Evolutionary conservation across 1,139 yeast species (phyloP), one percentile per base, ranked within the genome.

Genomic region (Hansenula anomala): DNA sequence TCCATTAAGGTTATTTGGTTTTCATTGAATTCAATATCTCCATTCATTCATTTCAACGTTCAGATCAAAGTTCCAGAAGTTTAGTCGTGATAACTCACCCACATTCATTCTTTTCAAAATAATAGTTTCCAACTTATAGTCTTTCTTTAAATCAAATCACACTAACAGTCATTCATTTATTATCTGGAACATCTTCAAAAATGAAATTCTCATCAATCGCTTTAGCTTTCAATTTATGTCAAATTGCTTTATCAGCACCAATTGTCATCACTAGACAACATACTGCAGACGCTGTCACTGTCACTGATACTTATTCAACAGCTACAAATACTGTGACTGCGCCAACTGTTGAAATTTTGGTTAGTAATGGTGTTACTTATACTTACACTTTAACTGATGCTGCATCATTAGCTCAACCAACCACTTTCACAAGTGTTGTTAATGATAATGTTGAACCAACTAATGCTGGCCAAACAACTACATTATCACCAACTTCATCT

Each of bases 331-430:
- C 84, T 10, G 65, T 75, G 23, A 67, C 73, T 43, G 75, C 82
- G 41, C 87, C 89, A 37, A 78, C 87, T n/a, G 88, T 82, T 25
- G 77, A 80, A 55, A 66, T 79, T 31, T 66, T 80, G 35, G 70
- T 82, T 39, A 75, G 83, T 31, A 74, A 77, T 54, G 84, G 77
- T 43, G 75, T 66, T 28, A 77, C 85, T 29, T 77, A 70, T 48
- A 81, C 89, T 9, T 66, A 66, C 47, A 80, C 87, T 33, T 60
- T 73, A 43, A 60, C 72, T 25, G 60, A 59, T 32, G 64, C 52
- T 19, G 50, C 58, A 26, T 48, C 66, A 14, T 53, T 58, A 19
- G 56, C 55, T 36, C 50, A 42, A 19, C 61, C 65, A 37, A 50
- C 61, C 15, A 56, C 66, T 9, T 49, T 51, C 45, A 54, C 63